Base-by-base conservation (phyloP, 192 early-diverging fungal species). In the Podila verticillata region DNA sequence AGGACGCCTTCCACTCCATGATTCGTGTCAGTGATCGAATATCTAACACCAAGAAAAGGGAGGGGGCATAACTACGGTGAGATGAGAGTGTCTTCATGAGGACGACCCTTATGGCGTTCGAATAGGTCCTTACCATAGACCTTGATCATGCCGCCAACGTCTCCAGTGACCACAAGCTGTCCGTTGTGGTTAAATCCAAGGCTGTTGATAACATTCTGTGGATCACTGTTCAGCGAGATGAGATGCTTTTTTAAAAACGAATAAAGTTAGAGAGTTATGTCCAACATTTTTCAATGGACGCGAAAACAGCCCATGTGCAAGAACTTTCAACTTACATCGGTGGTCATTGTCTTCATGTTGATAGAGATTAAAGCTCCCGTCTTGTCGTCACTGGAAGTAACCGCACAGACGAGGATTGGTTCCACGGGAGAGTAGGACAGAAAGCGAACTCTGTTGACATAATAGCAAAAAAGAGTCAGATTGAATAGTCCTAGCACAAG, bases 161-260 rank as follows among this genome's bases (percentile, higher is more conserved):
- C 88, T 1, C 88, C 86, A 26, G 87, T 75, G 44, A 91, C 88
- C 5, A 91, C 31, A 58, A 91, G 73, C 60, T 89, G 87, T 13
- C 89, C 89, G 69, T 91, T 91, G 64, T 91, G 89, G 56, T 91
- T 91, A 58, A 87, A 87, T 39, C 86, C 83, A 2, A 89, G 70
- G n/a, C 84, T 84, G 48, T 88, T 86, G 56, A 91, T 86, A 24
- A 82, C 75, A 24, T 63, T 58, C 49, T 47, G 13, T 13, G 74
- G 34, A 13, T 54, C 70, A 13, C 59, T 48, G 5, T 67, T 44
- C 61, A 80, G 44, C 6, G 36, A 26, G 0, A 68, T 60, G 12
- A 59, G 24, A 22, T 80, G 77, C 77, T 80, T 57, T 20, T 49
- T 29, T 49, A n/a, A 51, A 35, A 66, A 30, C 66, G 54, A 6